Percentiles rank a stretch among this genome's conserved stretches.
phyloP scores from a whole-genome alignment of 257 asterid genomes.

The Buddleja alternifolia region DNA sequence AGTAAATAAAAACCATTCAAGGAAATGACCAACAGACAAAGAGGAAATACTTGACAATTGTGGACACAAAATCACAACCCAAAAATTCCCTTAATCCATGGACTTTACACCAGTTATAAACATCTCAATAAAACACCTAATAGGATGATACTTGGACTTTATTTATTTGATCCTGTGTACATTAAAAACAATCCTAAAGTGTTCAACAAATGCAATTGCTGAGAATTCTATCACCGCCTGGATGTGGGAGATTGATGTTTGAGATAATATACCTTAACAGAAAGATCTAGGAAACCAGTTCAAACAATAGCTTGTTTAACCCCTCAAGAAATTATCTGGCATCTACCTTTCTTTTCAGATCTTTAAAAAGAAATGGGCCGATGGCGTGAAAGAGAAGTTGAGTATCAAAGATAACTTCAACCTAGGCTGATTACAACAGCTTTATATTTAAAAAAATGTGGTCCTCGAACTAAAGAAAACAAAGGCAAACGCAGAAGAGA shows the following conservation, averaged over 20 bases:
- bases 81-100: background rate
- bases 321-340: constrained; percentile 8
- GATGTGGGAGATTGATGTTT: background rate
- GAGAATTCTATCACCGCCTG: constrained; percentile 9
- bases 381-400: background rate
- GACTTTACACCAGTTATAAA: constrained; percentile 8
- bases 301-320: constrained; percentile 1
- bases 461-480: background rate
- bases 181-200: constrained; percentile 14
- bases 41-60: background rate
- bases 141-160: background rate
- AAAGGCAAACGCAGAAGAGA: constrained; percentile 1
- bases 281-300: background rate
- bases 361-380: background rate
- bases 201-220: background rate
- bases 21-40: background rate
- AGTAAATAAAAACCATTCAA: no score
- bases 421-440: constrained; percentile 3
- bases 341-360: background rate
- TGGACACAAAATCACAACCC: constrained; percentile 6
- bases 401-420: constrained; percentile 15
- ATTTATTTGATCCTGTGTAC: background rate
- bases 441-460: background rate
- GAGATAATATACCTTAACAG: background rate
- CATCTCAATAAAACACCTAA: background rate